A percentile compares a stretch with the other conserved stretches of the same genome.
Conservation (phyloP, 495 filamentous ascomycete species). For the Pseudomonodictys pantanalensis region DNA sequence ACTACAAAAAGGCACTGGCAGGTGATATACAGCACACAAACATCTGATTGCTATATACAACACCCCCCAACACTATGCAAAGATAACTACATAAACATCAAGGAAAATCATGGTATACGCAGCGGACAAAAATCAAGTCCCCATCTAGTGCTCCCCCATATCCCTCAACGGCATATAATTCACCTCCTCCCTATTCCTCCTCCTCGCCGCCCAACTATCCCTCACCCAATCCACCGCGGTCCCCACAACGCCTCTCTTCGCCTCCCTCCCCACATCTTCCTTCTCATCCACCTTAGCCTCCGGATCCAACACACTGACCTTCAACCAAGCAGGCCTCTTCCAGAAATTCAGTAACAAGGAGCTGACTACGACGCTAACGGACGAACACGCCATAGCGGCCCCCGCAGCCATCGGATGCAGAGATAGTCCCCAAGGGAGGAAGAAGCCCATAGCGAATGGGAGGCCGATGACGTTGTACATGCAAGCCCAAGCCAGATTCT, state of each 20-base stretch:
- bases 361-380: slow-evolving; percentile 84
- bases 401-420: slow-evolving; percentile 94
- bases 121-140: too few relatives aligned
- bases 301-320: slow-evolving; percentile 59
- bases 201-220: slow-evolving; percentile 18
- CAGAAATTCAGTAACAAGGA: slow-evolving; percentile 83
- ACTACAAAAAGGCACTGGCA: too few relatives aligned
- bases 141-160: slow-evolving; percentile 41
- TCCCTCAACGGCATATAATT: slow-evolving; percentile 58
- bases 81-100: too few relatives aligned
- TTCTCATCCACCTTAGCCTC: slow-evolving; percentile 40
- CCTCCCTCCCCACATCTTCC: slow-evolving; percentile 17
- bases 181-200: slow-evolving; percentile 46
- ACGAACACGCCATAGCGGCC: slow-evolving; percentile 88
- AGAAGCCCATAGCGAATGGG: slow-evolving; percentile 94
- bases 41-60: too few relatives aligned
- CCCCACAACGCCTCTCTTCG: slow-evolving; percentile 7
- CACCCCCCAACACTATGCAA: too few relatives aligned
- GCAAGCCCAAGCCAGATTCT: slow-evolving; percentile 89
- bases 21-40: too few relatives aligned
- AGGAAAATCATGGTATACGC: too few relatives aligned
- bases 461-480: slow-evolving; percentile 89
- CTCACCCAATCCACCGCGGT: slow-evolving; percentile 18
- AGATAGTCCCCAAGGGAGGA: slow-evolving; percentile 82
- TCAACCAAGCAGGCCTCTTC: slow-evolving; percentile 87